A percentile compares a stretch with the other conserved stretches of the same genome.
Evolutionary conservation across 1,284 basidiomycete genomes (phyloP).

Genomic region (Leucoagaricus sp.): DNA sequence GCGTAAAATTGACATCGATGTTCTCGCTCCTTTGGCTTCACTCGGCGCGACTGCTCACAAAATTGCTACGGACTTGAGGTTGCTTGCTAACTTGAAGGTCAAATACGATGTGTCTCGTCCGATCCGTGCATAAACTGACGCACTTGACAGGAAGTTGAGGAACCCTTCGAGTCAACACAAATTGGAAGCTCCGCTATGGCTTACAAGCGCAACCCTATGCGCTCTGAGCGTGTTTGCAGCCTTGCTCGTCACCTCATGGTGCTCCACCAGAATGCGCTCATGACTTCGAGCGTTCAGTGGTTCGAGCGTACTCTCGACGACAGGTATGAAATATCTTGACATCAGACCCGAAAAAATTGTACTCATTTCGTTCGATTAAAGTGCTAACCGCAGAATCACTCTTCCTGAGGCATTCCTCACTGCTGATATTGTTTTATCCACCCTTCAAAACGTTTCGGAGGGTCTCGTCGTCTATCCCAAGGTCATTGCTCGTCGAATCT

Average conservation of each 20-base stretch:
- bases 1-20: conserved; percentile 96
- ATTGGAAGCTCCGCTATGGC: conserved; percentile 99
- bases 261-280: conserved; percentile 90
- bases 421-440: conserved; percentile 94
- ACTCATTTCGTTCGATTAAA: not conserved
- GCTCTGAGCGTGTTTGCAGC: conserved; percentile 96
- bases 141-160: conserved; percentile 84
- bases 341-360: not conserved
- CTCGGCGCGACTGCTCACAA: conserved; percentile 97
- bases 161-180: conserved; percentile 98
- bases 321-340: conserved; percentile 47
- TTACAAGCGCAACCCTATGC: conserved; percentile 99
- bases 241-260: conserved; percentile 92
- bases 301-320: conserved; percentile 96
- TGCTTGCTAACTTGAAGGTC: conserved; percentile 93
- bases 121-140: not conserved
- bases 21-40: conserved; percentile 86
- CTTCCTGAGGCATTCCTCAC: conserved; percentile 98
- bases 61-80: conserved; percentile 93
- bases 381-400: conserved; percentile 94
- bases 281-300: conserved; percentile 94
- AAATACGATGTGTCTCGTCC: no score
- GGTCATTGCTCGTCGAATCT: conserved; percentile 90
- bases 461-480: conserved; percentile 97
- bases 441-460: conserved; percentile 95